These are phyloP conservation scores for Microsporum audouinii DNA, from an alignment of 2,329 filamentous ascomycete species.

Conservation along the genomic window DNA sequence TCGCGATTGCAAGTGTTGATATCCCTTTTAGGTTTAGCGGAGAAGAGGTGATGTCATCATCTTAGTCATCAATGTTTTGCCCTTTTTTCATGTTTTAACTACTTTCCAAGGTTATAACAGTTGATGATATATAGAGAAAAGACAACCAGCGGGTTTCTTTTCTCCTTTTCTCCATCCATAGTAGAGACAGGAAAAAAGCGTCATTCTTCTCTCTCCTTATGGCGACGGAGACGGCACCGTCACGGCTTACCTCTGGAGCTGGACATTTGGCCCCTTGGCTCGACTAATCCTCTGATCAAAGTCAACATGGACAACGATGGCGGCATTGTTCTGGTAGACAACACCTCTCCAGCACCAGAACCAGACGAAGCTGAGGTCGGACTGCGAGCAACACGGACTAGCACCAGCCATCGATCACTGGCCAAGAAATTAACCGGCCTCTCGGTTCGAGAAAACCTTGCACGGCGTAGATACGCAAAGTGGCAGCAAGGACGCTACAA, in stretches of 20 bases:
- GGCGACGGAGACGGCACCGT: not conserved
- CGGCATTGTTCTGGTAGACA: conserved; percentile 31
- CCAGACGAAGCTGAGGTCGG: conserved; percentile 18
- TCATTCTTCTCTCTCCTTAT: not conserved
- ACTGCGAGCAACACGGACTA: conserved; percentile 14
- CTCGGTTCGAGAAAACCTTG: conserved; percentile 31
- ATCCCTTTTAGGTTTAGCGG: not conserved
- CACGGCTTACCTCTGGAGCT: not conserved
- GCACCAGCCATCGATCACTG: conserved; percentile 13
- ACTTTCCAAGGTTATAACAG: not conserved
- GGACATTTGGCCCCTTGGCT: not conserved
- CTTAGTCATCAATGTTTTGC: not conserved
- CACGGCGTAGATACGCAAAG: conserved; percentile 38
- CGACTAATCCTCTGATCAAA: not conserved
- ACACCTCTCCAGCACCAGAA: conserved; percentile 21
- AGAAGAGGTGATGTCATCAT: not conserved
- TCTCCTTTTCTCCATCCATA: not conserved
- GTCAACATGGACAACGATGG: conserved; percentile 19
- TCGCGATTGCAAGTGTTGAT: not conserved
- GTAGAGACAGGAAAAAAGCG: not conserved
- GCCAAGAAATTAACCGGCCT: conserved; percentile 23
- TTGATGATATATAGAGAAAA: not conserved
- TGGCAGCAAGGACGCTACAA: conserved; percentile 45
- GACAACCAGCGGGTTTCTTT: not conserved
- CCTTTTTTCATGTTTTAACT: not conserved